Conservation (phyloP, 192 early-diverging fungal species). For the Funneliformis geosporum region DNA sequence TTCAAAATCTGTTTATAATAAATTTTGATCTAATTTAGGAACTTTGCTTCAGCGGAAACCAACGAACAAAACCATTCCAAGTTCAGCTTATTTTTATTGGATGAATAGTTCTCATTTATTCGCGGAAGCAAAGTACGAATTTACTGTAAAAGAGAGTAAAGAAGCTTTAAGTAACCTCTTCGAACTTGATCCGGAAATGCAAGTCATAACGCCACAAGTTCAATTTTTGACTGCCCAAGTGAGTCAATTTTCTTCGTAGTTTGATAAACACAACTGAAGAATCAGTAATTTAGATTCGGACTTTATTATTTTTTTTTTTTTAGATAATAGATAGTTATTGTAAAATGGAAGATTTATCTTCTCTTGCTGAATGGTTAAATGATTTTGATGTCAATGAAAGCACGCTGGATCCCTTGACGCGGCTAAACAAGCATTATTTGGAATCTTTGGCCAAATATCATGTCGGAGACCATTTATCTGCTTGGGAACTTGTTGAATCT, state of each 20-base stretch:
- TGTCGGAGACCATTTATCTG: background rate
- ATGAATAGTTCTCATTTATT: slow-evolving; percentile 8
- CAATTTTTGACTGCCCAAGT: slow-evolving; percentile 24
- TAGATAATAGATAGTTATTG: slow-evolving; percentile 30
- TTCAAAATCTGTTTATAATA: background rate
- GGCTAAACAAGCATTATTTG: slow-evolving; percentile 21
- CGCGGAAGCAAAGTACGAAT: slow-evolving; percentile 25
- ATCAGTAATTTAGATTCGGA: background rate
- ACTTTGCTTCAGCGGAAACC: background rate
- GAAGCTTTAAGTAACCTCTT: slow-evolving; percentile 6
- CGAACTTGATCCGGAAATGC: slow-evolving; percentile 9
- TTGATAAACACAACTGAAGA: background rate
- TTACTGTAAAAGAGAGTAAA: slow-evolving; percentile 1
- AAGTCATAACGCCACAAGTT: background rate
- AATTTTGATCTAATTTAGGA: background rate
- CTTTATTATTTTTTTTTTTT: background rate
- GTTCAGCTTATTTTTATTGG: slow-evolving; percentile 5
- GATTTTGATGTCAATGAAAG: background rate
- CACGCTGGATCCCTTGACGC: background rate
- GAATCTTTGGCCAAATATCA: background rate
- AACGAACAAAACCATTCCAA: background rate
- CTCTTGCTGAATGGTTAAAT: slow-evolving; percentile 25
- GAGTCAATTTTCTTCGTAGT: background rate
- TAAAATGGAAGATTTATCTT: slow-evolving; percentile 19
- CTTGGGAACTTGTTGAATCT: slow-evolving; percentile 17